Evolutionary conservation across 2,329 filamentous ascomycete species (phyloP).

Genomic region (Ophiostoma montium): DNA sequence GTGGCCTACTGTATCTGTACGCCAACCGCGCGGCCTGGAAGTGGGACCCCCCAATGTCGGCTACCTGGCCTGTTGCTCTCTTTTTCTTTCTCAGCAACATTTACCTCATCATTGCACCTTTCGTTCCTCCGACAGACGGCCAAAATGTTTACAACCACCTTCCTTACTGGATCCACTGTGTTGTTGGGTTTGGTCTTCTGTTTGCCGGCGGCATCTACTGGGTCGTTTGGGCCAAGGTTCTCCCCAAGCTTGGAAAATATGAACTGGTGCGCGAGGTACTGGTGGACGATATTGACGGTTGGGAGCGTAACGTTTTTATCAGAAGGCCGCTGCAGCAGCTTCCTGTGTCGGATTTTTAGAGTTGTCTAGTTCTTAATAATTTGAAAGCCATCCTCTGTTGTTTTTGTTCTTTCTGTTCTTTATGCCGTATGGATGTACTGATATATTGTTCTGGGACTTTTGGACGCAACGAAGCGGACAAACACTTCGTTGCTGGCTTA

Average conservation of each 20-base stretch:
- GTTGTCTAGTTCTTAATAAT: neutral
- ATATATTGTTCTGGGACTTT: no score
- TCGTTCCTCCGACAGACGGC: conserved; percentile 35
- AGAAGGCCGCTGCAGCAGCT: conserved; percentile 22
- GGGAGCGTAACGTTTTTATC: conserved; percentile 43
- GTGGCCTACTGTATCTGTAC: conserved; percentile 39
- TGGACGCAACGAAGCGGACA: no score
- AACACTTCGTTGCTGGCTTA: no score
- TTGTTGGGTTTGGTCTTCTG: conserved; percentile 42
- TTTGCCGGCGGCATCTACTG: conserved; percentile 39
- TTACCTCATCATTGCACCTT: conserved; percentile 46
- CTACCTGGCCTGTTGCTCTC: conserved; percentile 36
- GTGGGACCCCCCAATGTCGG: conserved; percentile 41
- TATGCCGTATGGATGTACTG: no score
- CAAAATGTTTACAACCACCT: conserved; percentile 39
- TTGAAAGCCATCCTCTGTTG: no score
- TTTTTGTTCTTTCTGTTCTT: no score
- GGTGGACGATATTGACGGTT: conserved; percentile 45
- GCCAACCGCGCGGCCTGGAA: conserved; percentile 30
- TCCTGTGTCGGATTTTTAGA: neutral
- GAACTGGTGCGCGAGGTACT: conserved; percentile 39
- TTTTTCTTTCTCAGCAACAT: conserved; percentile 49
- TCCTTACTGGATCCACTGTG: conserved; percentile 44
- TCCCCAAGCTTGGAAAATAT: conserved; percentile 39
- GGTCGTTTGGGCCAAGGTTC: conserved; percentile 37